Conservation (phyloP, 73 alveolate species). For the Paramecium tetraurelia region DNA sequence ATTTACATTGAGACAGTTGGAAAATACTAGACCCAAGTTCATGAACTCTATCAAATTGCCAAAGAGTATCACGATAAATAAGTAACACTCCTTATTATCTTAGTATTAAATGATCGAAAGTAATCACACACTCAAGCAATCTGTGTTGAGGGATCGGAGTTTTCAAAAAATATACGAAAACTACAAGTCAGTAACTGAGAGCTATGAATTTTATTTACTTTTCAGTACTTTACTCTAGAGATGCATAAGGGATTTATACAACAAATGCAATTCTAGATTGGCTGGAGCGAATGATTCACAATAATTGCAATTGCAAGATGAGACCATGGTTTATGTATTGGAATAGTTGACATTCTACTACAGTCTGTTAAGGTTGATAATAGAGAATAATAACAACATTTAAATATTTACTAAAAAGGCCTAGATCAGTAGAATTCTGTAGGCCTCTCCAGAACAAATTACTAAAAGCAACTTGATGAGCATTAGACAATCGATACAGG, state of each 20-base stretch:
- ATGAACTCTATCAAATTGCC: not conserved
- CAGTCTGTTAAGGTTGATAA: not conserved
- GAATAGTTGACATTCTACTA: not conserved
- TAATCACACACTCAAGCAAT: not conserved
- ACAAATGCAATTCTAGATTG: not conserved
- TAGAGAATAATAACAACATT: not conserved
- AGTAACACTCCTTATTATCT: not conserved
- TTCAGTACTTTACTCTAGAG: not conserved
- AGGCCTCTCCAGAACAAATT: not conserved
- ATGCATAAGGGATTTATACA: not conserved
- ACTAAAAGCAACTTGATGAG: not conserved
- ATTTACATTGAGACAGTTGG: not conserved
- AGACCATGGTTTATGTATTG: slow-evolving; percentile 2
- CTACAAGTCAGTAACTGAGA: not conserved
- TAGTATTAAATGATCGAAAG: not conserved
- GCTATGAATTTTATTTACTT: slow-evolving; percentile 8
- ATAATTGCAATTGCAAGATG: not conserved
- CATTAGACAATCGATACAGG: not conserved
- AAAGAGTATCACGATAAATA: slow-evolving; percentile 13
- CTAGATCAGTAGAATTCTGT: not conserved
- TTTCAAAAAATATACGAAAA: not conserved
- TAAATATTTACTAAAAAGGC: not conserved
- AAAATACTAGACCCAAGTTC: not conserved
- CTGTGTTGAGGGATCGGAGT: slow-evolving; percentile 1
- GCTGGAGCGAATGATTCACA: not conserved